A percentile compares a stretch with the other conserved stretches of the same genome.
Conservation (phyloP, 2,329 filamentous ascomycete genomes). For the Xylariaceae sp. region DNA sequence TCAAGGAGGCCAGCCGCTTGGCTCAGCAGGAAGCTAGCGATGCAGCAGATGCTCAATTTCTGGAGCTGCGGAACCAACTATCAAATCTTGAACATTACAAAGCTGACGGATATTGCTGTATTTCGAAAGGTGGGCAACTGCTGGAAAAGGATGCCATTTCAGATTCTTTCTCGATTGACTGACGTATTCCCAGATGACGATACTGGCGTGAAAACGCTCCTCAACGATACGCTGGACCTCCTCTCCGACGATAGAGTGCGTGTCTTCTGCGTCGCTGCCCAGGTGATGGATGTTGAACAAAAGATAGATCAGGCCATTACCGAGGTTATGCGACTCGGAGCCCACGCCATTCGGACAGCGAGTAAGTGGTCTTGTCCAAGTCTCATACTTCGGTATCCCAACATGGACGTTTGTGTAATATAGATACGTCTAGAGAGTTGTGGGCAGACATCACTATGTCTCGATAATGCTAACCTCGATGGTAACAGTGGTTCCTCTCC, state of each 20-base stretch:
- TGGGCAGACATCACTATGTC: too few relatives aligned
- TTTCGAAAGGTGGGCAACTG: constrained; percentile 6
- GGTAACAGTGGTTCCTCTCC: constrained; percentile 6
- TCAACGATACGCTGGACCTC: constrained; percentile 6
- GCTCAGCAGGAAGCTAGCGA: constrained; percentile 7
- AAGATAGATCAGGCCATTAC: constrained; percentile 13
- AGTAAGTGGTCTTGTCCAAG: neutral
- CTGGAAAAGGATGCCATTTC: neutral
- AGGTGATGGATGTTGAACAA: constrained; percentile 12
- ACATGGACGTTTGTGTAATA: too few relatives aligned
- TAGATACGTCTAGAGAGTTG: too few relatives aligned
- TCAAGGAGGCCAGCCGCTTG: constrained; percentile 10
- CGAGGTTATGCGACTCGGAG: constrained; percentile 12
- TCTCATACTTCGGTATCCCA: too few relatives aligned
- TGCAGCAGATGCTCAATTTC: constrained; percentile 6
- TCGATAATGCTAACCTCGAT: too few relatives aligned
- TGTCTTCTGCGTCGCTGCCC: constrained; percentile 14
- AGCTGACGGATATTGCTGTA: constrained; percentile 9
- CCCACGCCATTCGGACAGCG: constrained; percentile 10
- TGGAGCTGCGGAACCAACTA: constrained; percentile 4
- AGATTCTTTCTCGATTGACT: neutral
- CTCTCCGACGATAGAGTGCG: constrained; percentile 12
- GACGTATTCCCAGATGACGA: constrained; percentile 1
- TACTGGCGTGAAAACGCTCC: constrained; percentile 5
- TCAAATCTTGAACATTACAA: constrained; percentile 8